Evolutionary conservation across 257 asterid species (phyloP).

Genomic region (Solanum lycopersicoides): DNA sequence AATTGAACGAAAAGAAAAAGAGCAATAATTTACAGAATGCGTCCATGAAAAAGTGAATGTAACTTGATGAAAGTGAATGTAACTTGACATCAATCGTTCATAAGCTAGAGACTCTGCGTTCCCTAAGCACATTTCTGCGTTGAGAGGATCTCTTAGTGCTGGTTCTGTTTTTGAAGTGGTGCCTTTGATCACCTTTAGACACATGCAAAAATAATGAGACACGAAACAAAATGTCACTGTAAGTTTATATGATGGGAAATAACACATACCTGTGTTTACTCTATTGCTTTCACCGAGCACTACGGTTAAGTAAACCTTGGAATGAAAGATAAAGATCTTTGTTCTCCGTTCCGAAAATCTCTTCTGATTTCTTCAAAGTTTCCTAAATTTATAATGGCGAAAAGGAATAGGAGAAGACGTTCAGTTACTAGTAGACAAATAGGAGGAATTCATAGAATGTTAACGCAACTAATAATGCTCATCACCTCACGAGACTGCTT

Average conservation of each 20-base stretch:
- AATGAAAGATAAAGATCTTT: conserved; percentile 84
- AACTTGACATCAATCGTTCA: neutral
- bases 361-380: conserved; percentile 75
- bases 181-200: neutral
- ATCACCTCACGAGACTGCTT: conserved; percentile 94
- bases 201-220: neutral
- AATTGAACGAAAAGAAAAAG: neutral
- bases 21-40: neutral
- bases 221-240: neutral
- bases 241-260: neutral
- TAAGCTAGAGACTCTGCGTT: neutral
- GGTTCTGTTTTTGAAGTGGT: neutral
- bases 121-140: neutral
- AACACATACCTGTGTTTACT: neutral
- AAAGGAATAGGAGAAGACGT: neutral
- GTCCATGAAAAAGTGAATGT: neutral
- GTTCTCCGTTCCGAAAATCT: conserved; percentile 76
- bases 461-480: neutral
- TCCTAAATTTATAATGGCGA: conserved; percentile 32
- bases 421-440: neutral
- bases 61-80: neutral
- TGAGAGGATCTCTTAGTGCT: neutral
- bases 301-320: conserved; percentile 91
- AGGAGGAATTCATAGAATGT: neutral
- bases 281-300: conserved; percentile 21